Conservation (phyloP, 352 stramenopile genomes). For the Peronospora belbahrii region DNA sequence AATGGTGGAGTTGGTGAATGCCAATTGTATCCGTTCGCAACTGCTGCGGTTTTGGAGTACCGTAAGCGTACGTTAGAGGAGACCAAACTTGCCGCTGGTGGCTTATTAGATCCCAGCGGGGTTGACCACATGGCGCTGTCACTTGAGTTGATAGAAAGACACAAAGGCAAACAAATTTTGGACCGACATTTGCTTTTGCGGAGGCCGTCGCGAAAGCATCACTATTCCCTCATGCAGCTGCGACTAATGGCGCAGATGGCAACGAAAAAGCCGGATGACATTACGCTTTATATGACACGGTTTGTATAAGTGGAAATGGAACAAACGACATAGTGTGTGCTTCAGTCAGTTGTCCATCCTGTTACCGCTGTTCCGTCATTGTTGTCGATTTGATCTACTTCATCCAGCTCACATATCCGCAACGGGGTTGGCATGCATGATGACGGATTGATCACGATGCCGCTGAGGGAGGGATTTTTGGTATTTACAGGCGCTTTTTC, state of each 20-base stretch:
- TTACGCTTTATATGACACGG: conserved; percentile 61
- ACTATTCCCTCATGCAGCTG: conserved; percentile 66
- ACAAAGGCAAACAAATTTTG: conserved; percentile 46
- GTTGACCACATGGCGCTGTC: conserved; percentile 44
- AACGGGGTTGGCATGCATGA: conserved; percentile 91
- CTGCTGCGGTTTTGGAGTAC: conserved; percentile 55
- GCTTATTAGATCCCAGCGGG: conserved; percentile 7
- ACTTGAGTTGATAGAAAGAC: conserved; percentile 37
- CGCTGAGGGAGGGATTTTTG: conserved; percentile 86
- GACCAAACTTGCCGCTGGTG: conserved; percentile 8
- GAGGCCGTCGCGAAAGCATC: conserved; percentile 43
- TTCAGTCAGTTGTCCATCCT: background rate
- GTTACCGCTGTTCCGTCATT: conserved; percentile 1
- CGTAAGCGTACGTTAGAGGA: conserved; percentile 43
- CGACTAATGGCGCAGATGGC: conserved; percentile 67
- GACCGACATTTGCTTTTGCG: conserved; percentile 46
- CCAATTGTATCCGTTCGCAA: conserved; percentile 54
- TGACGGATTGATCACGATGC: conserved; percentile 83
- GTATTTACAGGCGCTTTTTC: conserved; percentile 90
- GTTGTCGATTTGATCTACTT: background rate
- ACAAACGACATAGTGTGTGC: background rate
- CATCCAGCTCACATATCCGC: conserved; percentile 46
- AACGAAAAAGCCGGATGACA: conserved; percentile 73
- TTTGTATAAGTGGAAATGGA: conserved; percentile 26
- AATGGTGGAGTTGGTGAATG: background rate